Evolutionary conservation across 2,329 filamentous ascomycete genomes (phyloP), one percentile per base, ranked within the genome.

Genomic region (Sclerotinia glacialis): DNA sequence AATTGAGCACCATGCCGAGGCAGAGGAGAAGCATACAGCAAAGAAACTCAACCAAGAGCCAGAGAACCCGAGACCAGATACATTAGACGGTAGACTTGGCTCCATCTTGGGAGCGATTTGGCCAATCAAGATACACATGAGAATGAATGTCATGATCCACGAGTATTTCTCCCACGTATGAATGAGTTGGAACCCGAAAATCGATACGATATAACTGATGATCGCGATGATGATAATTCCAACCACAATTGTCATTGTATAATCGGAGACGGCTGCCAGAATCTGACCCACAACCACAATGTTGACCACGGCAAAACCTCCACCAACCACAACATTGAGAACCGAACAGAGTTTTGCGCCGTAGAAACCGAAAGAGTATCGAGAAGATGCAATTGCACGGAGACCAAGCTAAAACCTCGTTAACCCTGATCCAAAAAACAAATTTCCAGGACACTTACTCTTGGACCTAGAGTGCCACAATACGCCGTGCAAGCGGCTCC

Each of bases 301-400:
- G 55, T 83, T 83, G 53, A 83, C 78, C 1, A 78, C 76, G 8
- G 79, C 72, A 54, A 75, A 76, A 11, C 74, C 74, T 42, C 80
- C 75, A 69, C 81, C 80, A 58, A 81, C 77, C 40, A 83, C 75
- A 37, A 80, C 78, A 58, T 83, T 83, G 54, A 83, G 77, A 2
- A 78, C 72, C 5, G 80, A 80, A 65, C 80, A 78, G 65, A 83
- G 73, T 69, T 82, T 82, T 63, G 80, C 80, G 21, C 80, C 80
- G 68, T 77, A 83, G 78, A 80, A 82, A n/a, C 81, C 81, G 67
- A 83, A 81, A n/a, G 79, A 80, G 70, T 80, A 81, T 60, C 80
- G 76, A 59, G 78, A 78, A 40, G 80, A 77, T 75, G 74, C 72
- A 58, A 83, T 81, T 65, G 80, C 78, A 58, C 81, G 77, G 28